Evolutionary conservation across 805 yeast genomes (phyloP), one percentile per base, ranked within the genome.

Genomic region (Saturnispora quitensis): DNA sequence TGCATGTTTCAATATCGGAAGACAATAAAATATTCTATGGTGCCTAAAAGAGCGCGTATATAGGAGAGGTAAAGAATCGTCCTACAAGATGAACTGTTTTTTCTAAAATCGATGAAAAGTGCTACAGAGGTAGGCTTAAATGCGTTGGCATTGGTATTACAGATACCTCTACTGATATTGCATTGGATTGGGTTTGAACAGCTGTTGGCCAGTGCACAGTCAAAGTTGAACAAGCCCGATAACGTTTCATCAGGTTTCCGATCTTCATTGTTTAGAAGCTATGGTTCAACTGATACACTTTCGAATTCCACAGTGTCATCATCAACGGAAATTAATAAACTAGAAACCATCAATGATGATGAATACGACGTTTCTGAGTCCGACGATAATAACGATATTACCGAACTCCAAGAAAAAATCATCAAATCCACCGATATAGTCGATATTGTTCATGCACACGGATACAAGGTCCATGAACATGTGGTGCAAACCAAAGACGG

Each of bases 401-500:
- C 44, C 6, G 48, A 50, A 15, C 40, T 58, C 13, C 54, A 57
- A 22, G 40, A 50, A 6, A 57, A 51, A 18, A 59, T 66, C 1
- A 54, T 64, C 10, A 40, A 56, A 15, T 61, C 69, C 0, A 56
- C 53, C 10, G 70, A 67, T 48, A 67, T 67, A 3, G 66, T 64
- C 3, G 68, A 65, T 35, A 63, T 67, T 10, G 69, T 61, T 13
- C 67, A 62, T 45, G 61, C 63, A 2, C 68, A 66, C 47, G 95
- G 91, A 2, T 86, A 86, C 59, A 73, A 71, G 4, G 76, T 84
- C 18, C 90, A 89, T 58, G 88, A 84, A 61, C 89, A 87, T 60
- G 73, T 90, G 9, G 89, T 87, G 0, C 74, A 77, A 52, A 89
- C 97, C 0, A 70, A 73, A 47, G 97, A 89, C 62, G 85, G 86